Percentiles rank a stretch among this genome's conserved stretches.
Evolutionary conservation across 192 early-diverging fungal genomes (phyloP).

Genomic region (Chytriomyces hyalinus): DNA sequence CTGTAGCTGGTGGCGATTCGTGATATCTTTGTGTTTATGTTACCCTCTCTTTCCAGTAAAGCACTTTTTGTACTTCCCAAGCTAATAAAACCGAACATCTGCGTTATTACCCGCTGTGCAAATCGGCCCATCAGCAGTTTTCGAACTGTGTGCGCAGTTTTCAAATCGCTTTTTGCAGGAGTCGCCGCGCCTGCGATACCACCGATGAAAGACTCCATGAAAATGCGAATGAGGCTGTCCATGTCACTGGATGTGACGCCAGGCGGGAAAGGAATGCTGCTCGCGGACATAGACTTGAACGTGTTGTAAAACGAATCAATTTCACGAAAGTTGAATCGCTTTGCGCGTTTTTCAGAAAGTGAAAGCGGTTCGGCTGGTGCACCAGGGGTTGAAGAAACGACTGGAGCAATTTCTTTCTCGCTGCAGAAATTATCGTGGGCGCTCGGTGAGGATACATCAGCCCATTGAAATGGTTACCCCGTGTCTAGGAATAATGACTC

Average conservation of each 20-base stretch:
- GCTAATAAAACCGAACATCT: not conserved
- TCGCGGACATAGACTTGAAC: slow-evolving; percentile 41
- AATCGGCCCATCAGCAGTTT: slow-evolving; percentile 30
- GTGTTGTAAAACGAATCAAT: slow-evolving; percentile 41
- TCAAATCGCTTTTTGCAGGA: not conserved
- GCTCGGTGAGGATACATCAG: not conserved
- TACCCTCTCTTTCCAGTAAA: not conserved
- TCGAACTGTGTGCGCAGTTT: not conserved
- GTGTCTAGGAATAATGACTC: slow-evolving; percentile 27
- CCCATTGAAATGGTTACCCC: slow-evolving; percentile 8
- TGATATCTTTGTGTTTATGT: not conserved
- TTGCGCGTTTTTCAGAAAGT: not conserved
- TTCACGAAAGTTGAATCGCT: slow-evolving; percentile 27
- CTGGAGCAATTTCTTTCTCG: not conserved
- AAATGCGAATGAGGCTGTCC: slow-evolving; percentile 31
- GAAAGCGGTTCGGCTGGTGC: not conserved
- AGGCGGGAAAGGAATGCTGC: slow-evolving; percentile 40
- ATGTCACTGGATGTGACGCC: slow-evolving; percentile 45
- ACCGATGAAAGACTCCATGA: slow-evolving; percentile 39
- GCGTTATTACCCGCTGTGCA: not conserved
- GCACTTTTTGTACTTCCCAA: not conserved
- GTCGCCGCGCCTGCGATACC: slow-evolving; percentile 15
- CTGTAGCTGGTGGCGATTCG: too few relatives aligned
- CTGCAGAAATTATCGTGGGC: not conserved
- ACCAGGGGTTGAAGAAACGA: not conserved